Evolutionary conservation across 352 stramenopile genomes (phyloP).

Genomic region (Globisporangium rhizosaccharum): DNA sequence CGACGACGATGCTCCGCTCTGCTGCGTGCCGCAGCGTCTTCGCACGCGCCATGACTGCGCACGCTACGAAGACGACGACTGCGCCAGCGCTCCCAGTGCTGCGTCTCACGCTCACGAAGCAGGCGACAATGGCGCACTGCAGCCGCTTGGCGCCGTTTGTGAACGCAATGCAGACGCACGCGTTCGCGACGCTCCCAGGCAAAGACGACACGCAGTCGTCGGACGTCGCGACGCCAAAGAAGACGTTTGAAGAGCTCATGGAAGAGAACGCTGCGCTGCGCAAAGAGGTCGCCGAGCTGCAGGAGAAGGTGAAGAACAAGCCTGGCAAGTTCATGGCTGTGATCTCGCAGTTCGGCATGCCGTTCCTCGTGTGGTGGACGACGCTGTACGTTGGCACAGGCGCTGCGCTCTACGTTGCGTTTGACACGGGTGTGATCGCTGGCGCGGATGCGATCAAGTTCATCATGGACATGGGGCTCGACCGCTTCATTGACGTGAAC

Average conservation of each 20-base stretch:
- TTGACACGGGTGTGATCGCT: conserved; percentile 63
- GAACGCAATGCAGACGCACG: conserved; percentile 28
- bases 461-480: conserved; percentile 73
- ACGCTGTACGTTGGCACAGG: conserved; percentile 67
- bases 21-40: conserved; percentile 9
- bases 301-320: conserved; percentile 59
- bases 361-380: conserved; percentile 83
- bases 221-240: conserved; percentile 14
- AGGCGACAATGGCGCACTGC: neutral
- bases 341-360: conserved; percentile 82
- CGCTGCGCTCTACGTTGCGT: conserved; percentile 70
- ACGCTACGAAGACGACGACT: neutral
- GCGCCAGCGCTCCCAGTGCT: conserved; percentile 8
- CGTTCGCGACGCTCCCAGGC: conserved; percentile 45
- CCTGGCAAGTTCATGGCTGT: conserved; percentile 69
- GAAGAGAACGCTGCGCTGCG: conserved; percentile 69
- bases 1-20: conserved; percentile 11
- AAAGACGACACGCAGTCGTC: conserved; percentile 20
- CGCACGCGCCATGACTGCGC: conserved; percentile 6
- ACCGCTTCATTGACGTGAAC: conserved; percentile 68
- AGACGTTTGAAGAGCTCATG: conserved; percentile 72
- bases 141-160: conserved; percentile 10
- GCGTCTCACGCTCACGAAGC: conserved; percentile 11
- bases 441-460: conserved; percentile 81
- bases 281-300: conserved; percentile 58